Percentiles rank a stretch among this genome's conserved stretches.
These are phyloP conservation scores for Eucalyptus tenuipes DNA, from an alignment of 345 rosid species.

Conservation along the genomic window DNA sequence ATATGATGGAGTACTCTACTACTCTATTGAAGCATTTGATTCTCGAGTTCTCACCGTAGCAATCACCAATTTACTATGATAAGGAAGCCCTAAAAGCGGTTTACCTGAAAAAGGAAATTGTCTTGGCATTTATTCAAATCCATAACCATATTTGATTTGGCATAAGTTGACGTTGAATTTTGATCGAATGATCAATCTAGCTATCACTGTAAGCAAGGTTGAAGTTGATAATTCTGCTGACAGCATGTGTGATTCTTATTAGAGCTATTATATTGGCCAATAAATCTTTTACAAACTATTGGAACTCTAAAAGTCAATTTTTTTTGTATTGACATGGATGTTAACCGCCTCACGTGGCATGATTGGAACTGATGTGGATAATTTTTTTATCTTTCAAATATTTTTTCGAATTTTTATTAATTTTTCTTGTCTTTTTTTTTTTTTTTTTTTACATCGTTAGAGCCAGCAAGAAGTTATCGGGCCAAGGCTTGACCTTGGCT, in stretches of 20 bases:
- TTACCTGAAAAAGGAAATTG: neutral
- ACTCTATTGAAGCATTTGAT: neutral
- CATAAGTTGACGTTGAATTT: neutral
- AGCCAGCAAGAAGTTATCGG: neutral
- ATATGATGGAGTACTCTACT: neutral
- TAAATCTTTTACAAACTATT: neutral
- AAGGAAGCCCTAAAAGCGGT: neutral
- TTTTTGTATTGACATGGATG: neutral
- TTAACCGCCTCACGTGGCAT: fast-evolving
- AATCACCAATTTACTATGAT: neutral
- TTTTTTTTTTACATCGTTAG: fast-evolving
- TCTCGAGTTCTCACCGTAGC: neutral
- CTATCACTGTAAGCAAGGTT: neutral
- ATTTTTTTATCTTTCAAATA: too few relatives aligned
- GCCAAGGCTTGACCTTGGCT: neutral
- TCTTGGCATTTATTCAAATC: neutral
- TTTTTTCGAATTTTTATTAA: too few relatives aligned
- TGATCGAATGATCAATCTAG: neutral
- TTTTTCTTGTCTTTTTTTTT: too few relatives aligned
- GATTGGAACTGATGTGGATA: fast-evolving
- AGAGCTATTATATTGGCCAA: neutral
- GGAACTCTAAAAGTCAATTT: neutral
- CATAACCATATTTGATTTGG: neutral
- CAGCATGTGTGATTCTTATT: neutral
- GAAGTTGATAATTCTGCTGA: neutral